phyloP scores from a whole-genome alignment of 2,329 filamentous ascomycete species.

The Apiospora koreana region DNA sequence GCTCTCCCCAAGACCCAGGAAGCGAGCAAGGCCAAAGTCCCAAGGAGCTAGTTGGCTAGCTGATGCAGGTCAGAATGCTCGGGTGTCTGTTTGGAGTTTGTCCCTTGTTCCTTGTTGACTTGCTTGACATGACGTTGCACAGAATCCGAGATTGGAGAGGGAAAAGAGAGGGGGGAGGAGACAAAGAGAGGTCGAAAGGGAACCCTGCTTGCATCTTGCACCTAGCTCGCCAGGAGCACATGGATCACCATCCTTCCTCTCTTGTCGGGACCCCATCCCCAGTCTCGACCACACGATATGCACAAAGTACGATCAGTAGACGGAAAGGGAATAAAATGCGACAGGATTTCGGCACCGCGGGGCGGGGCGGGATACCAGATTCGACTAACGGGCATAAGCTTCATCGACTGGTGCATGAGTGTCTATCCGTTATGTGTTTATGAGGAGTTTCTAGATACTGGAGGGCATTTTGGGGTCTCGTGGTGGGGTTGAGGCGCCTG shows the following conservation, averaged over 20 bases:
- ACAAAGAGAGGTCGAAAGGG: background rate
- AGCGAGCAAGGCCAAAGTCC: background rate
- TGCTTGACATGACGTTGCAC: background rate
- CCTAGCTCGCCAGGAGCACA: too few relatives aligned
- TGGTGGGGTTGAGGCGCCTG: background rate
- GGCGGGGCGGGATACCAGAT: background rate
- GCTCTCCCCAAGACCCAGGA: background rate
- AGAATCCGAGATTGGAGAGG: background rate
- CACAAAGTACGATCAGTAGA: background rate
- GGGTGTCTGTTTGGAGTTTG: background rate
- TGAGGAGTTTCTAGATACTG: background rate
- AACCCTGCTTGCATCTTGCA: background rate
- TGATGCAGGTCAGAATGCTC: background rate
- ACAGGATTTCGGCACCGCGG: background rate
- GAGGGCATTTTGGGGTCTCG: background rate
- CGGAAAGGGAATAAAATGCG: background rate
- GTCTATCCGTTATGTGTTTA: background rate
- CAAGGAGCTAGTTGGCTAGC: background rate
- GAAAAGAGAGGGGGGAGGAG: background rate
- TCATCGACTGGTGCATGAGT: background rate
- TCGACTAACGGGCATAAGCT: background rate
- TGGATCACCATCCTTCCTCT: background rate
- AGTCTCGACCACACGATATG: background rate
- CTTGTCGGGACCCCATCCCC: background rate
- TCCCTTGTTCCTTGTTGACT: background rate